Base-by-base conservation (phyloP, 2,329 filamentous ascomycete genomes). In the Harringtonia lauricola region DNA sequence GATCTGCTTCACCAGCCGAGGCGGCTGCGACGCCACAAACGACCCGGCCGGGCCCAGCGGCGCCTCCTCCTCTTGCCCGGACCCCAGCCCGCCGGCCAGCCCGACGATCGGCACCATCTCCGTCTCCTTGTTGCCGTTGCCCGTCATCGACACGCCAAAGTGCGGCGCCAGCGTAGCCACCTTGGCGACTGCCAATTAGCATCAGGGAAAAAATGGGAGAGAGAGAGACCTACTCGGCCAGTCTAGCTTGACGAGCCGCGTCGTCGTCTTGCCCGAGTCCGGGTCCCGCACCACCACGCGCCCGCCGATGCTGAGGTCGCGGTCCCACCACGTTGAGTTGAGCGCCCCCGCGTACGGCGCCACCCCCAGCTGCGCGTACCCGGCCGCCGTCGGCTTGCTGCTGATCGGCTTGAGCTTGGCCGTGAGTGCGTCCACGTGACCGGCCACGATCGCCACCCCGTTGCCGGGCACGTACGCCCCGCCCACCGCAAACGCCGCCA, bases 281-380 rank as follows among this genome's bases (percentile, higher is more conserved):
- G 71, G 59, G 53, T 95, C 81, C 50, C 81, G 84, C 37, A 96
- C 81, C 39, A 96, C 71, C 4, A 96, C 90, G 36, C 88, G 74
- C 33, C 92, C 92, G 51, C 88, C 92, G 54, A 96, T 84, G 51
- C 85, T 82, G 41, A 98, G 73, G 61, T 98, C 92, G 31, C 92
- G 79, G 62, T 96, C 92, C 90, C 89, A 96, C 92, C 92, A 96
- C 1, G 92, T 96, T 49, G 72, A 71, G 59, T 89, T 92, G 49
- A 96, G 66, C 2, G 71, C 88, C 41, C 92, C 90, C 10, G 88
- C 90, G 59, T 96, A 98, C 1, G 86, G 92, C 3, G 92, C 89
- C 42, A 96, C 86, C 21, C 86, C 90, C 8, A 96, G 74, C 66
- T 96, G 87, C 24, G 86, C 62, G 58, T 87, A 98, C 43, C 92